Base-by-base conservation (phyloP, 495 filamentous ascomycete species). In the Glutinoglossum americanum region DNA sequence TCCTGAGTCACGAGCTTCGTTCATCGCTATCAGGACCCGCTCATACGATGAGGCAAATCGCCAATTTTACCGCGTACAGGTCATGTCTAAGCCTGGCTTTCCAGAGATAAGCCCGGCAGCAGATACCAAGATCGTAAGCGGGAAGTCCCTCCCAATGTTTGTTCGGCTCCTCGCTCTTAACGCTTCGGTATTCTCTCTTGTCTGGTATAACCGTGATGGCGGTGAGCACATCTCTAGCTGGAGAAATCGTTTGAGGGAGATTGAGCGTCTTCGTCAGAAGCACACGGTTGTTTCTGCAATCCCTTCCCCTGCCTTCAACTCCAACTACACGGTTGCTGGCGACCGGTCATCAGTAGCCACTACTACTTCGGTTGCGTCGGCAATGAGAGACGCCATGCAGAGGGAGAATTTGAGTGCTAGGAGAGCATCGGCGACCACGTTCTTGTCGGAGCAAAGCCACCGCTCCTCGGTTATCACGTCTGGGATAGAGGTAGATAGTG, bases 131-230 rank as follows among this genome's bases (percentile, higher is more conserved):
- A 78, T 96, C 51, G 74, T 99, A 56, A 86, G 82, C 32, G 79
- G 87, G 26, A 77, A 76, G 60, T 82, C 83, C 6, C 73, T 99
- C 4, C 82, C 89, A 5, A 73, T 79, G n/a, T 94, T 93, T 64
- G 83, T 95, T 39, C 84, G 93, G 25, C 83, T 94, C 60, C 74
- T 99, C 7, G 89, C 90, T 0, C 75, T 97, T 59, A 97, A 94
- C 66, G 89, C 93, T 1, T 93, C 86, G 13, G 86, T 96, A 19
- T 94, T 95, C 68, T 84, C 83, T 7, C 78, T 85, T 51, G 89
- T 96, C 49, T 96, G 92, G 87, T 70, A 71, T 10, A 83, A 82
- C 63, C 79, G 81, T 59, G 79, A 84, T 57, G 82, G 83, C 39
- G 84, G 85, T 58, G 89, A 95, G 69, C 80, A 94, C 63, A 73